Evolutionary conservation across 192 early-diverging fungal species (phyloP).

Genomic region (Backusella liffmaniae): DNA sequence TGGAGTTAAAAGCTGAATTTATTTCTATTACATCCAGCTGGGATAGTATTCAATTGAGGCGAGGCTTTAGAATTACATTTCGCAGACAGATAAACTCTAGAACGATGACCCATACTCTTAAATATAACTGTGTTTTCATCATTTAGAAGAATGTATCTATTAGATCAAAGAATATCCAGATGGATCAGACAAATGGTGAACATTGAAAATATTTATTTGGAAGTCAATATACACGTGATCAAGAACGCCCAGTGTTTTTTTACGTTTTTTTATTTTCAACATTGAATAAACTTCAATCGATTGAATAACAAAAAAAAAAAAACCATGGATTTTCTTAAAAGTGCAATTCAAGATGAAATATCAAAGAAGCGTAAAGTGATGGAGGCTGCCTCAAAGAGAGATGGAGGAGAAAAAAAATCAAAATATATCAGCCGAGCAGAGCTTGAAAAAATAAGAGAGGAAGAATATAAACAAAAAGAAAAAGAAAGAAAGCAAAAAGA

Average conservation of each 20-base stretch:
- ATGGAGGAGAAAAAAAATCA: slow-evolving; percentile 42
- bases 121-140: too few species aligned
- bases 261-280: neutral
- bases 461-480: slow-evolving; percentile 53
- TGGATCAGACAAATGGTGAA: too few species aligned
- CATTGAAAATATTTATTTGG: too few species aligned
- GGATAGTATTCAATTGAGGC: too few species aligned
- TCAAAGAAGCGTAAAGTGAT: slow-evolving; percentile 72
- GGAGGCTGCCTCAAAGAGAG: slow-evolving; percentile 28
- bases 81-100: too few species aligned
- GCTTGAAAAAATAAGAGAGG: slow-evolving; percentile 61
- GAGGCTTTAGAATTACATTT: too few species aligned
- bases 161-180: too few species aligned
- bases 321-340: slow-evolving; percentile 34
- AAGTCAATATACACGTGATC: neutral
- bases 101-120: too few species aligned
- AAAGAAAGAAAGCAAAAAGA: slow-evolving; percentile 54
- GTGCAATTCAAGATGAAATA: slow-evolving; percentile 62
- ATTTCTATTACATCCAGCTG: too few species aligned
- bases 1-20: too few species aligned
- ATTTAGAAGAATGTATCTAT: too few species aligned
- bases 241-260: neutral
- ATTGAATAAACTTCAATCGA: neutral
- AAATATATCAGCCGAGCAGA: slow-evolving; percentile 88
- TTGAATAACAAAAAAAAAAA: neutral